phyloP scores from a whole-genome alignment of 176 grass and related monocot species.

The Typha latifolia region DNA sequence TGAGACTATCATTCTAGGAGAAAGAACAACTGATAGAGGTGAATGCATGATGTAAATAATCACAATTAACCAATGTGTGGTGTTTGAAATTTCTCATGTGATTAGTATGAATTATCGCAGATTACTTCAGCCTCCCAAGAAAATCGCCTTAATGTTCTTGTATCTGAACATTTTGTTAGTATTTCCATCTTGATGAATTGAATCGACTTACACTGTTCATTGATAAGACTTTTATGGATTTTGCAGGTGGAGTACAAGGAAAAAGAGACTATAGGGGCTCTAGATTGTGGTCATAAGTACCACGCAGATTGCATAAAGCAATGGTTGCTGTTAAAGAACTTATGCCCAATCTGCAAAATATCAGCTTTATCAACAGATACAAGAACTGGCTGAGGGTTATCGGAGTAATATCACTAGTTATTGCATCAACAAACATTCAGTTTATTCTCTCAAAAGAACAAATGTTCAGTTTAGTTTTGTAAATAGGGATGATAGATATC shows the following conservation, averaged over 20 bases:
- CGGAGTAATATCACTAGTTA: slow-evolving; percentile 22
- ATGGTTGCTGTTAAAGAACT: slow-evolving; percentile 55
- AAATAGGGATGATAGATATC: slow-evolving; percentile 44
- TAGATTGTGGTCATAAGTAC: slow-evolving; percentile 48
- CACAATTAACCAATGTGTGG: too few relatives aligned
- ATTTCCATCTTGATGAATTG: neutral
- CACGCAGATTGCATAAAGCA: slow-evolving; percentile 45
- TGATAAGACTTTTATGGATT: neutral
- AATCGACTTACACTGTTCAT: neutral
- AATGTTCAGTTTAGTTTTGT: slow-evolving; percentile 25
- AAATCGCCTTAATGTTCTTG: neutral
- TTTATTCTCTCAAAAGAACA: neutral
- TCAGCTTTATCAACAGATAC: slow-evolving; percentile 33
- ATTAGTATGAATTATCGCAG: too few relatives aligned
- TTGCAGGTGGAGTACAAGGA: slow-evolving; percentile 48
- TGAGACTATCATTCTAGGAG: too few relatives aligned
- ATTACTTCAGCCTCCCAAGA: too few relatives aligned
- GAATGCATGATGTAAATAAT: too few relatives aligned
- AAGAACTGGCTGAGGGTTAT: slow-evolving; percentile 17
- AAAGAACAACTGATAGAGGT: too few relatives aligned
- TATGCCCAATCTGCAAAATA: slow-evolving; percentile 67
- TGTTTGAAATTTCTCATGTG: too few relatives aligned
- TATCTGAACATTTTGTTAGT: neutral
- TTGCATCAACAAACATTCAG: slow-evolving; percentile 12
- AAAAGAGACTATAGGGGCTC: slow-evolving; percentile 33